phyloP scores from a whole-genome alignment of 1,139 yeast species.

The Sugiyamaella sp. region DNA sequence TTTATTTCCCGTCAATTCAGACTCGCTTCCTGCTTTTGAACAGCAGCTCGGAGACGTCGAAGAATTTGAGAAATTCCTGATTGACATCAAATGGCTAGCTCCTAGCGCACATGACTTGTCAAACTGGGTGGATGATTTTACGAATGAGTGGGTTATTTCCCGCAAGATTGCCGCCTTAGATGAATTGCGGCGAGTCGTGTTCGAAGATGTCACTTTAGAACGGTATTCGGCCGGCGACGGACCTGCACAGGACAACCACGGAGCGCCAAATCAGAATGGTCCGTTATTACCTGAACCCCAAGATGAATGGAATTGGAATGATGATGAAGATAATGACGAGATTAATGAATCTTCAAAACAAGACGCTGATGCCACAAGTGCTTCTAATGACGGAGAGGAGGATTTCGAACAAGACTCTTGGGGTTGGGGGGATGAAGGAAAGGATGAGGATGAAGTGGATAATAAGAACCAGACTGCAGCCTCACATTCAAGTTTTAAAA shows the following conservation, averaged over 20 bases:
- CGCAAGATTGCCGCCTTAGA: conserved; percentile 31
- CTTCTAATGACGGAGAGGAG: conserved; percentile 20
- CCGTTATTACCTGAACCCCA: background rate
- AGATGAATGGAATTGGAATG: conserved; percentile 34
- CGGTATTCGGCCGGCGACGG: conserved; percentile 4
- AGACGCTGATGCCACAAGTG: conserved; percentile 18
- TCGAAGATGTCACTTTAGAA: conserved; percentile 9
- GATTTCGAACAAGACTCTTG: conserved; percentile 32
- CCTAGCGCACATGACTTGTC: conserved; percentile 29
- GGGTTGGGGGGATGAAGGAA: conserved; percentile 40
- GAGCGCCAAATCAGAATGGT: background rate
- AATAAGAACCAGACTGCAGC: background rate
- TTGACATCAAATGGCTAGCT: conserved; percentile 30
- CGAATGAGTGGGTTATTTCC: conserved; percentile 34
- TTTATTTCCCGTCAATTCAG: conserved; percentile 32
- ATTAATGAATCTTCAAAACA: conserved; percentile 22
- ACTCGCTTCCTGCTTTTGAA: conserved; percentile 27
- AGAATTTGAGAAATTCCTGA: conserved; percentile 33
- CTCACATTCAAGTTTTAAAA: no score
- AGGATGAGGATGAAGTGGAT: background rate
- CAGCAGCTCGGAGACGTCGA: conserved; percentile 28
- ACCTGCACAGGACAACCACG: background rate
- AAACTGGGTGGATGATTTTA: conserved; percentile 31
- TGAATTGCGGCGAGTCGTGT: conserved; percentile 25
- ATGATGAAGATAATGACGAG: conserved; percentile 27